phyloP scores from a whole-genome alignment of 1,139 yeast genomes.

The Eremothecium gossypii region DNA sequence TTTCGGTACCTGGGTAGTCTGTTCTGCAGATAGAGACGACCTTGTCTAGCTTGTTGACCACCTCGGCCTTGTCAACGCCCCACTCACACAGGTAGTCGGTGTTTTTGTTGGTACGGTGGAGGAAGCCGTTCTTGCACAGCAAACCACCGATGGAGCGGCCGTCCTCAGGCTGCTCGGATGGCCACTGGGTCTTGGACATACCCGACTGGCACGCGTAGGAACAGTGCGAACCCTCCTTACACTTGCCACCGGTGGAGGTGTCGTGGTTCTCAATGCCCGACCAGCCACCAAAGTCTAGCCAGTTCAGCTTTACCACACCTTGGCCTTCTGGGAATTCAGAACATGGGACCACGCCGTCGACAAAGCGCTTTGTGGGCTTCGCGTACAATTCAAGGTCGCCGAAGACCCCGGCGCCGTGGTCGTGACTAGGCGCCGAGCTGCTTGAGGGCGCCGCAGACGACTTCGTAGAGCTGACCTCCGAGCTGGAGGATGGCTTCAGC shows the following conservation, averaged over 20 bases:
- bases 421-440: conserved; percentile 17
- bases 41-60: conserved; percentile 52
- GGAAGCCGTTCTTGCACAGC: conserved; percentile 65
- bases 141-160: conserved; percentile 93
- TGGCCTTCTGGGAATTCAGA: conserved; percentile 77
- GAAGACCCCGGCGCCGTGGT: conserved; percentile 28
- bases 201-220: conserved; percentile 96
- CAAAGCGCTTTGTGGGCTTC: conserved; percentile 49
- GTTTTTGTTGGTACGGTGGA: conserved; percentile 65
- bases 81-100: conserved; percentile 67
- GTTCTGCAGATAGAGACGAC: conserved; percentile 89
- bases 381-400: conserved; percentile 52
- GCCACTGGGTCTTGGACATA: conserved; percentile 98
- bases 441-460: conserved; percentile 10
- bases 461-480: conserved; percentile 5
- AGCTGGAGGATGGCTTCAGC: background rate
- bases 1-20: conserved; percentile 98
- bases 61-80: conserved; percentile 65
- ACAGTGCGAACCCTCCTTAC: conserved; percentile 87
- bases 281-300: conserved; percentile 87
- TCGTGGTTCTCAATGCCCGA: conserved; percentile 64
- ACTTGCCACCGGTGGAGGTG: conserved; percentile 54
- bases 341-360: conserved; percentile 76
- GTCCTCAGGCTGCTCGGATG: conserved; percentile 66
- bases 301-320: conserved; percentile 80